Conservation (phyloP, 306 rosid species). For the Ceratonia siliqua region DNA sequence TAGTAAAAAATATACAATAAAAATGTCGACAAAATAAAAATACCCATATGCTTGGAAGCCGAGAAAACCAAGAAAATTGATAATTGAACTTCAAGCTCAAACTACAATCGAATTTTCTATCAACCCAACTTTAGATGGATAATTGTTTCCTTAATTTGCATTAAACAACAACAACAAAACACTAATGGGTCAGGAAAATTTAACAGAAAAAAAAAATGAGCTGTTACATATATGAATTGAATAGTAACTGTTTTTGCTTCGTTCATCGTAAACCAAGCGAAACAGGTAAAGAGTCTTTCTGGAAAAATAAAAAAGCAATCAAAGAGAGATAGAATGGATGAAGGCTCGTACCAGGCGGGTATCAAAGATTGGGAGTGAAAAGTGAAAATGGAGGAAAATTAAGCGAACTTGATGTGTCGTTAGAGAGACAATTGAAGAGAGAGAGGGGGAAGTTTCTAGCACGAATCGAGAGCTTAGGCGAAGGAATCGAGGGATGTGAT, state of each 20-base stretch:
- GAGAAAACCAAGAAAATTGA: not conserved
- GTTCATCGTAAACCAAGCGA: not conserved
- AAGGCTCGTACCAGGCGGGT: constrained; percentile 26
- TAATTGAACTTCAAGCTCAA: not conserved
- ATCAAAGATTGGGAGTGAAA: not conserved
- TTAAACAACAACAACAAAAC: not conserved
- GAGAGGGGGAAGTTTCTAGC: constrained; percentile 9
- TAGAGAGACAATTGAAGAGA: not conserved
- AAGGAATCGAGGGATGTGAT: constrained; percentile 32
- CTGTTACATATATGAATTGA: not conserved
- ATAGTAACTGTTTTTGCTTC: not conserved
- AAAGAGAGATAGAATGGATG: not conserved
- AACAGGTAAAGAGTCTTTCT: not conserved
- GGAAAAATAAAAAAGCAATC: not conserved
- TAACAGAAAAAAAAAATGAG: not conserved
- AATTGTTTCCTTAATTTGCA: not conserved
- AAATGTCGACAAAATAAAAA: not conserved
- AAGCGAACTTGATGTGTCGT: not conserved
- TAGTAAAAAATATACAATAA: not conserved
- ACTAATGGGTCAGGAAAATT: not conserved
- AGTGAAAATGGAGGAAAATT: not conserved
- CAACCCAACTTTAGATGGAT: not conserved
- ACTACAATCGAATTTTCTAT: not conserved
- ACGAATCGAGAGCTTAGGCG: constrained; percentile 28
- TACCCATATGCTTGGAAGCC: not conserved